Base-by-base conservation (phyloP, 495 filamentous ascomycete species). In the Lasiosphaeris hirsuta region DNA sequence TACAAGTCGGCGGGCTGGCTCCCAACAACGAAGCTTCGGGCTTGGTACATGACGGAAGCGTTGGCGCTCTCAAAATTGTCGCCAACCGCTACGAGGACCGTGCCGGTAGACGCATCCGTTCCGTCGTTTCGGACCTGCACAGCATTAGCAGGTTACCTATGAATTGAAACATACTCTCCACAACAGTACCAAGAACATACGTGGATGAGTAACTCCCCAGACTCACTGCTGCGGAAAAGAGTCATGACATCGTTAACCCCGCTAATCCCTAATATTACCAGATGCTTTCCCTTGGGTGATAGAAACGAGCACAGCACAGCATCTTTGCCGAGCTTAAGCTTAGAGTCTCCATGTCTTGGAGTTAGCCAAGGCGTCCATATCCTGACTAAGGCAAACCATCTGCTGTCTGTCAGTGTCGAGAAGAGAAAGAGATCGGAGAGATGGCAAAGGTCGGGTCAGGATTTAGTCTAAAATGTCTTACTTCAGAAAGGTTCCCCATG, bases 361-460 rank as follows among this genome's bases (percentile, higher is more conserved):
- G 87, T 90, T 11, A 97, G 75, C 94, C 94, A 97, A 1, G 92
- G 85, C 33, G 76, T 78, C 82, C 86, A 92, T 2, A 88, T 72
- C n/a, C 90, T 84, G 11, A 91, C 86, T 7, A 94, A 72, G 4
- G 90, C 82, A 64, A 96, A 92, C 80, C 90, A 93, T 56, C 85
- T 80, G 46, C 19, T 10, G 37, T 40, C 44, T 34, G 44, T 75
- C 55, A 69, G 67, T 62, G 53, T 47, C 33, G 18, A 45, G 30
- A n/a, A 23, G 23, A 30, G n/a, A 30, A 30, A 2, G 23, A 30
- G 23, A 30, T 30, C 23, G 23, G 23, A 30, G 23, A 30, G 23
- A 5, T 30, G 5, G 5, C 23, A 30, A 2, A 30, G 5, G 2
- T 30, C 15, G 4, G 44, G 18, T 40, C 45, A 5, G 6, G 33